A percentile compares a stretch with the other conserved stretches of the same genome.
phyloP scores from a whole-genome alignment of 371 early-diverging fungal genomes.

The Lichtheimia ramosa region DNA sequence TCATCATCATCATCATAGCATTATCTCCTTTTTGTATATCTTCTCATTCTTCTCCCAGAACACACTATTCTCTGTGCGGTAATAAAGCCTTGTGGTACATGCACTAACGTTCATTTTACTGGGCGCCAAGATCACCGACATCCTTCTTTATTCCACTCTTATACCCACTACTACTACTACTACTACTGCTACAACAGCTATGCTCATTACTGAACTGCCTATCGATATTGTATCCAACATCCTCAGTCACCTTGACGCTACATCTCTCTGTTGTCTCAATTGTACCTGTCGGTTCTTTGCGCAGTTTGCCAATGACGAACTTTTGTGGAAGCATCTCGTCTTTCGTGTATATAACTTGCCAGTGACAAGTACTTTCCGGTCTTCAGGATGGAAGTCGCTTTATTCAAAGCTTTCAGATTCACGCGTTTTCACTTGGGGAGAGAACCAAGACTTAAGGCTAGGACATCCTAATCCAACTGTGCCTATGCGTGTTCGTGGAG shows the following conservation, averaged over 20 bases:
- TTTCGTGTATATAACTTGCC: constrained; percentile 28
- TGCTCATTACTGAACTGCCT: constrained; percentile 15
- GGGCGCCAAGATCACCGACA: too few species aligned
- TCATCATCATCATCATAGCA: not conserved
- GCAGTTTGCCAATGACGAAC: constrained; percentile 35
- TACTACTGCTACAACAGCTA: too few species aligned
- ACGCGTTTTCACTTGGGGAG: constrained; percentile 45
- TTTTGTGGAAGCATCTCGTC: constrained; percentile 40
- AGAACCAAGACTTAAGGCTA: constrained; percentile 31
- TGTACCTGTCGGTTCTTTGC: constrained; percentile 23
- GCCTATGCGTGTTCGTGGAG: not conserved
- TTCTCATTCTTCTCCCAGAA: not conserved
- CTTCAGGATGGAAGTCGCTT: constrained; percentile 41
- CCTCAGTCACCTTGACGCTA: constrained; percentile 20
- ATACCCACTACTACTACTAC: too few species aligned
- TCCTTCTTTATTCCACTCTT: too few species aligned
- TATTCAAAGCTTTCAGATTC: constrained; percentile 31
- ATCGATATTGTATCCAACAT: constrained; percentile 31
- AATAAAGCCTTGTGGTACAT: too few species aligned
- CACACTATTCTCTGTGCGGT: not conserved
- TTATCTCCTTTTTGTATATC: not conserved
- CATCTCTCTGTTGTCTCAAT: constrained; percentile 20
- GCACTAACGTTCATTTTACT: too few species aligned
- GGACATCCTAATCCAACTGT: constrained; percentile 14
- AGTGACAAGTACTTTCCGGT: constrained; percentile 28